Percentiles rank a stretch among this genome's conserved stretches.
Conservation (phyloP, 148 eudicot genomes). For the Vaccinium macrocarpon region DNA sequence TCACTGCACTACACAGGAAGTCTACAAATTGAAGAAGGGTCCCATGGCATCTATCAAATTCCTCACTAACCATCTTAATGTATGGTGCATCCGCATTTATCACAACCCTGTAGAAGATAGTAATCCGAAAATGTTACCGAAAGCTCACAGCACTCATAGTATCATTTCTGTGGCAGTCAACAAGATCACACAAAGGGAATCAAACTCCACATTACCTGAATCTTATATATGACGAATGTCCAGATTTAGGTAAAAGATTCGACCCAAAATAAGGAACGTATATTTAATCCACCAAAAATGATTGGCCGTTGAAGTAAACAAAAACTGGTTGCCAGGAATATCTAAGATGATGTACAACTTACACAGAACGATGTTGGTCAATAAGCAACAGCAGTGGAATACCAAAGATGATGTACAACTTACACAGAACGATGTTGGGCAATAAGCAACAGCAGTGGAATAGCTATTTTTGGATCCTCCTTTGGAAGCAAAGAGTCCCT, state of each 20-base stretch:
- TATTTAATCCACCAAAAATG: background rate
- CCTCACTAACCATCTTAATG: constrained; percentile 95
- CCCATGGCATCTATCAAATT: constrained; percentile 97
- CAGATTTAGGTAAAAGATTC: background rate
- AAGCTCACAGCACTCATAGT: background rate
- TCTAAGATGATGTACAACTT: constrained; percentile 29
- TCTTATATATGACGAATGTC: background rate
- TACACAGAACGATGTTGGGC: constrained; percentile 97
- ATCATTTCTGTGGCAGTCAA: background rate
- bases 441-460: constrained; percentile 87
- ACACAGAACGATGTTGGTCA: constrained; percentile 97
- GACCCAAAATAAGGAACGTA: background rate
- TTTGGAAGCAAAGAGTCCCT: constrained; percentile 89
- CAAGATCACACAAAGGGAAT: background rate
- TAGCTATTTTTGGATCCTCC: constrained; percentile 89
- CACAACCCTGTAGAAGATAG: constrained; percentile 65
- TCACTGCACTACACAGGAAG: constrained; percentile 73
- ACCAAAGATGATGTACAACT: constrained; percentile 27
- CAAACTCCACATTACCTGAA: constrained; percentile 4
- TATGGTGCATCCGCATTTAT: constrained; percentile 78
- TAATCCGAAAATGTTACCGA: background rate
- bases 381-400: constrained; percentile 65
- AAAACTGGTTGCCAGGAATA: background rate
- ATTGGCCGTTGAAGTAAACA: background rate
- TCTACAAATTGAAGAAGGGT: constrained; percentile 97